Base-by-base conservation (phyloP, 208 protist species). In the Leishmania tropica region DNA sequence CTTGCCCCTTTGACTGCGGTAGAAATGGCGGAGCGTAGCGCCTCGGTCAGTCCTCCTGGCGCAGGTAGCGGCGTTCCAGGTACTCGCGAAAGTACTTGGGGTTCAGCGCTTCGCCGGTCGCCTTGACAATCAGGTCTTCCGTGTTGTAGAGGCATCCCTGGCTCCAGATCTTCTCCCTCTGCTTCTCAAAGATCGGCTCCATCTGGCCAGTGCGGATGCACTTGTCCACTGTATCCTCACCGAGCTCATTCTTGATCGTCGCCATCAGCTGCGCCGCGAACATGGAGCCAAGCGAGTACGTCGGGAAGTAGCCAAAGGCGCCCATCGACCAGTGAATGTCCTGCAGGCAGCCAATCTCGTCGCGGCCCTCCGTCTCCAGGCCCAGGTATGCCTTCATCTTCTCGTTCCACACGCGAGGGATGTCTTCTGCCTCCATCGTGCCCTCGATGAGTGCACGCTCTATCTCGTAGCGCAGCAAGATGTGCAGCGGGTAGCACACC, bases 361-460 rank as follows among this genome's bases (percentile, higher is more conserved):
- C 89, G 75, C 94, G 94, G 19, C 90, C 93, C 35, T 88, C 67
- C 42, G 94, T 94, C 24, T 95, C 86, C 37, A 98, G 75, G 37
- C 93, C 94, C 6, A 98, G 82, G 83, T 98, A 97, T 72, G 83
- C 87, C 86, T 97, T 91, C 92, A 98, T 97, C 86, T 96, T 97
- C 64, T 87, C 89, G 77, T 95, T 94, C 94, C 95, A 97, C 79
- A 93, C 90, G 17, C 77, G 79, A 37, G 95, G 95, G 19, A 98
- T 78, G 35, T 97, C 94, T 71, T 94, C 93, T 4, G 83, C 92
- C 82, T 93, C 85, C 74, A 97, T 84, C 15, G 81, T 85, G 48
- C 93, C 95, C 67, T 96, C 89, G 19, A 98, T 90, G 21, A 98
- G 80, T n/a, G 73, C 93, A 58, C 90, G 89, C 85, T 98, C 95